Evolutionary conservation across 2,329 filamentous ascomycete genomes (phyloP).

Genomic region (Penicillium sumatraense): DNA sequence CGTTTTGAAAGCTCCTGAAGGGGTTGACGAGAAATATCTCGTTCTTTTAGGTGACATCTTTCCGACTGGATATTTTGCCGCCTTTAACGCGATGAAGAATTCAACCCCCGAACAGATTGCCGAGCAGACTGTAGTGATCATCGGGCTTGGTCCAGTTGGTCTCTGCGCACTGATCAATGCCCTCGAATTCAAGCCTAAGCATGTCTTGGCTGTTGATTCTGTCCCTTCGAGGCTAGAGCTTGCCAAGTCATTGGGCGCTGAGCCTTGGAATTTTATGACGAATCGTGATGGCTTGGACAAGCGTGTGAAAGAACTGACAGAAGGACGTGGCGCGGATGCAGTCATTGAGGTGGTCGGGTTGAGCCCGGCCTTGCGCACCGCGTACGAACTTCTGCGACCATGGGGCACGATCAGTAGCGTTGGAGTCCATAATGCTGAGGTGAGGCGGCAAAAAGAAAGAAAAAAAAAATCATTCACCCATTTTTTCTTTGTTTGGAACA

Average conservation of each 20-base stretch:
- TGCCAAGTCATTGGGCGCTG: slow-evolving; percentile 75
- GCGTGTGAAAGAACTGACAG: slow-evolving; percentile 74
- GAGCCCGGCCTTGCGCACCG: slow-evolving; percentile 70
- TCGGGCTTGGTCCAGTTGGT: slow-evolving; percentile 85
- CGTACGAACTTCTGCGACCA: slow-evolving; percentile 71
- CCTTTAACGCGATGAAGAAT: slow-evolving; percentile 74
- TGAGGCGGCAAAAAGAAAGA: slow-evolving; percentile 42
- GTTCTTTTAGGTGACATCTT: slow-evolving; percentile 94
- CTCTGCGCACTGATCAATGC: slow-evolving; percentile 81
- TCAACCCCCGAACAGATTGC: slow-evolving; percentile 61
- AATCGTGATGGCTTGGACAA: slow-evolving; percentile 68
- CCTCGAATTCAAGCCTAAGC: slow-evolving; percentile 73
- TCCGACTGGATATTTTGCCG: slow-evolving; percentile 81
- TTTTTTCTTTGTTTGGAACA: background rate
- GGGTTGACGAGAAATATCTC: slow-evolving; percentile 73
- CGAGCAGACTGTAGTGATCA: slow-evolving; percentile 74
- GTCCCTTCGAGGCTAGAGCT: slow-evolving; percentile 75
- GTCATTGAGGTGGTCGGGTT: slow-evolving; percentile 79
- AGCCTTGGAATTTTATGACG: slow-evolving; percentile 77
- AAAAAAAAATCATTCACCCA: no score
- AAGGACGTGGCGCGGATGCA: slow-evolving; percentile 82
- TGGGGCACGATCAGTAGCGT: slow-evolving; percentile 77
- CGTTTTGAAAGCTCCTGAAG: slow-evolving; percentile 72
- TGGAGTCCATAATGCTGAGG: slow-evolving; percentile 75
- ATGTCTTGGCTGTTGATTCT: slow-evolving; percentile 79